Percentiles rank a stretch among this genome's conserved stretches.
Evolutionary conservation across 495 filamentous ascomycete genomes (phyloP).

Genomic region (Lasiosphaeria hispida): DNA sequence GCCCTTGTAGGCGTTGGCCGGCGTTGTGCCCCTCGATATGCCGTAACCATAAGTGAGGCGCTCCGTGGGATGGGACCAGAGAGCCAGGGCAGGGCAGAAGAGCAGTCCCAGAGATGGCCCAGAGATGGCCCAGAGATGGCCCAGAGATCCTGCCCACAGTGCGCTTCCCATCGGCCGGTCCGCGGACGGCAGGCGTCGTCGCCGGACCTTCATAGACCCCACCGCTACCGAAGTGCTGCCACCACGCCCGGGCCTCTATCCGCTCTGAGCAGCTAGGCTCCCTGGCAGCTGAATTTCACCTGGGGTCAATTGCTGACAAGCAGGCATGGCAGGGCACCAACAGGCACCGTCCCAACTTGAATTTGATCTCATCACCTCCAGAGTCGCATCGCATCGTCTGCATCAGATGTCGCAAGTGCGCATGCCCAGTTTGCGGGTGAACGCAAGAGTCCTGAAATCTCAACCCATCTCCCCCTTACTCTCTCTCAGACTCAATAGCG

Average conservation of each 20-base stretch:
- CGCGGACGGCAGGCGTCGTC: background rate
- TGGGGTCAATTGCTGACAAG: too few relatives aligned
- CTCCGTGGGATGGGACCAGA: constrained; percentile 5
- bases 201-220: constrained; percentile 3
- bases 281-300: too few relatives aligned
- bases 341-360: background rate
- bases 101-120: background rate
- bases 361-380: background rate
- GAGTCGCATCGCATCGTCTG: background rate
- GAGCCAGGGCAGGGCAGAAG: background rate
- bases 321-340: too few relatives aligned
- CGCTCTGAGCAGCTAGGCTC: background rate
- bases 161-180: constrained; percentile 3
- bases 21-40: constrained; percentile 4
- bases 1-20: background rate
- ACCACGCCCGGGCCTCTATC: background rate
- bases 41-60: constrained; percentile 6
- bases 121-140: constrained; percentile 14
- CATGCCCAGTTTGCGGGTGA: constrained; percentile 5
- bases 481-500: constrained; percentile 8
- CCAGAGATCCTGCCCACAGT: constrained; percentile 16
- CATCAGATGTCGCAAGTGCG: constrained; percentile 3
- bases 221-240: constrained; percentile 10
- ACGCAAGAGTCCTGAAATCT: constrained; percentile 18
- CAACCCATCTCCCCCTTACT: constrained; percentile 8